These are phyloP conservation scores for Uronychia binucleata DNA, from an alignment of 73 alveolate species.

Conservation along the genomic window DNA sequence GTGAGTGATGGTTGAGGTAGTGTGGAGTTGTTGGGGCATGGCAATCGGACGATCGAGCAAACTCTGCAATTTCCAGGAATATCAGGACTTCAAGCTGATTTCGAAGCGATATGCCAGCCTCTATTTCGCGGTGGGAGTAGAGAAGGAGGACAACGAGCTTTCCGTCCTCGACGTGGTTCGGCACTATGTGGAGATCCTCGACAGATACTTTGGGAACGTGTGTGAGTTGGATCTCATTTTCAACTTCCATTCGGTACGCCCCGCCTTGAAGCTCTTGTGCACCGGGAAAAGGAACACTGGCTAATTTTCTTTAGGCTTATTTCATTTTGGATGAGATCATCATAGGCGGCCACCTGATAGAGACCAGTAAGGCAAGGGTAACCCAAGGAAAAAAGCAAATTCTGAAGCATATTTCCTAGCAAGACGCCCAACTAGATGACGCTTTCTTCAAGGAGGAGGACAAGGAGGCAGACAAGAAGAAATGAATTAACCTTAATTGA, in stretches of 20 bases:
- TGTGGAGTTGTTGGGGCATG: slow-evolving; percentile 66
- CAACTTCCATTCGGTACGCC: slow-evolving; percentile 88
- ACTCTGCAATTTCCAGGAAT: slow-evolving; percentile 76
- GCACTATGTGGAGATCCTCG: slow-evolving; percentile 94
- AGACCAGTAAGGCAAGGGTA: slow-evolving; percentile 65
- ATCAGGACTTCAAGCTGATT: slow-evolving; percentile 78
- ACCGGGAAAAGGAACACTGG: neutral
- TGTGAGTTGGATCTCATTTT: slow-evolving; percentile 99
- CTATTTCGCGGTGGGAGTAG: slow-evolving; percentile 96
- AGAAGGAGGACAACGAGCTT: slow-evolving; percentile 98
- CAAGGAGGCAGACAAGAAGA: slow-evolving; percentile 10
- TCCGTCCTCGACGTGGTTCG: slow-evolving; percentile 94
- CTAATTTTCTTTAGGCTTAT: slow-evolving; percentile 71
- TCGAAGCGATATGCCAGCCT: slow-evolving; percentile 96
- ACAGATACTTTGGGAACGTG: slow-evolving; percentile 98
- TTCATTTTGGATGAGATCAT: slow-evolving; percentile 96
- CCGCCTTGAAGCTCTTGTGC: neutral
- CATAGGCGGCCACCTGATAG: slow-evolving; percentile 94
- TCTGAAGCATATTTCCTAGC: slow-evolving; percentile 61
- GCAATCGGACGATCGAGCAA: slow-evolving; percentile 80
- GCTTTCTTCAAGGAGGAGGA: slow-evolving; percentile 76
- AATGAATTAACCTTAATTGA: slow-evolving; percentile 14
- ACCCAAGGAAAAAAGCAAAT: slow-evolving; percentile 55
- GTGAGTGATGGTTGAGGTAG: too few relatives aligned
- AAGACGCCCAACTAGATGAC: slow-evolving; percentile 73